Conservation (phyloP, 805 yeast species). For the Kluyveromyces nonfermentans region DNA sequence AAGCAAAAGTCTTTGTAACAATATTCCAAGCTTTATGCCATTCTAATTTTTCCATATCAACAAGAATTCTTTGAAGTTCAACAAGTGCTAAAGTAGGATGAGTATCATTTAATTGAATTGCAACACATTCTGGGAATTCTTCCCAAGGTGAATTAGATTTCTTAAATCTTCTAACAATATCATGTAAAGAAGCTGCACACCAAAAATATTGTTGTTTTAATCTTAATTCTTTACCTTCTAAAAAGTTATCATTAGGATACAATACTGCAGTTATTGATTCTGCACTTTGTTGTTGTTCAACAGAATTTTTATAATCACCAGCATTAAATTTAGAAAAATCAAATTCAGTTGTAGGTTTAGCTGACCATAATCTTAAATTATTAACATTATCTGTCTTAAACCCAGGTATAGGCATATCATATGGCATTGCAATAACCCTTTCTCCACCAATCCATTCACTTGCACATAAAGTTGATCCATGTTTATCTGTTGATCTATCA, state of each 20-base stretch:
- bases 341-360: conserved; percentile 82
- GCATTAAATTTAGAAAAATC: conserved; percentile 85
- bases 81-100: conserved; percentile 90
- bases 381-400: conserved; percentile 74
- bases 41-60: conserved; percentile 70
- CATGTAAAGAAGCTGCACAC: conserved; percentile 91
- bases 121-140: conserved; percentile 76
- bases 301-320: conserved; percentile 84
- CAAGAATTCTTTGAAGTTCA: conserved; percentile 76
- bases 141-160: conserved; percentile 69
- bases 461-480: conserved; percentile 43
- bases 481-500: conserved; percentile 41
- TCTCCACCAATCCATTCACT: conserved; percentile 86
- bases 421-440: conserved; percentile 79
- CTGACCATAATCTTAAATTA: conserved; percentile 84
- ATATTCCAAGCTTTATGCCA: conserved; percentile 86
- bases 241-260: conserved; percentile 90
- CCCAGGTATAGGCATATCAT: conserved; percentile 91
- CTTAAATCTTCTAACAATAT: conserved; percentile 81
- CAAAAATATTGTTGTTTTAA: conserved; percentile 94
- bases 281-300: conserved; percentile 75
- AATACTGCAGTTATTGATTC: conserved; percentile 87
- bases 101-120: conserved; percentile 90
- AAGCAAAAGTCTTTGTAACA: conserved; percentile 73
- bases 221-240: conserved; percentile 83